A percentile compares a stretch with the other conserved stretches of the same genome.
These are phyloP conservation scores for Euphrasia confusa DNA, from an alignment of 257 asterid genomes.

Conservation along the genomic window DNA sequence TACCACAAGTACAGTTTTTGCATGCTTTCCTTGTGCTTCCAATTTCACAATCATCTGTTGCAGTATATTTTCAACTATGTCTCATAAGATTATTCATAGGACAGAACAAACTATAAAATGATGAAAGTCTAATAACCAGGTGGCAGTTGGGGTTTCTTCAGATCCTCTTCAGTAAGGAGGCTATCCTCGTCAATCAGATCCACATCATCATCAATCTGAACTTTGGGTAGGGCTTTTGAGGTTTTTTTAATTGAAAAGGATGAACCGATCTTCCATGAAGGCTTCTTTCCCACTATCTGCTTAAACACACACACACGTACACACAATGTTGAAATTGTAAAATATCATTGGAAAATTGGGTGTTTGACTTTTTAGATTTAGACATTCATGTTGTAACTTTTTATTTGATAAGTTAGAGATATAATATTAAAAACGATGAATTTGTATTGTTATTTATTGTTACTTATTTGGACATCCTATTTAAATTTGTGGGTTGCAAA, in stretches of 20 bases:
- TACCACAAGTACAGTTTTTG: conserved; percentile 87
- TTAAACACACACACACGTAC: conserved; percentile 3
- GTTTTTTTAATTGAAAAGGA: conserved; percentile 69
- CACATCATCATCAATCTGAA: conserved; percentile 68
- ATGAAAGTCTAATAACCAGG: conserved; percentile 40
- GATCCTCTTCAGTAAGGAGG: conserved; percentile 86
- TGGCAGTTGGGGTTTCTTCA: conserved; percentile 78
- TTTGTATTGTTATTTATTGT: too few relatives aligned
- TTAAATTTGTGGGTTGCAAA: too few relatives aligned
- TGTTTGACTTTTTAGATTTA: too few relatives aligned
- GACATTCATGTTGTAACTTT: too few relatives aligned
- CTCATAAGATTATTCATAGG: conserved; percentile 3
- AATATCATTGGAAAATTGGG: conserved; percentile 1
- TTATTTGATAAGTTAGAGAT: too few relatives aligned
- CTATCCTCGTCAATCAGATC: conserved; percentile 96
- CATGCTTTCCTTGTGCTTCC: conserved; percentile 87
- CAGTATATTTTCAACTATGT: conserved; percentile 14
- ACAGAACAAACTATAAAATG: conserved; percentile 14
- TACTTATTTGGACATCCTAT: too few relatives aligned
- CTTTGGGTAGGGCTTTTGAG: conserved; percentile 46
- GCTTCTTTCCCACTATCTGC: conserved; percentile 70
- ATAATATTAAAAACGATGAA: too few relatives aligned
- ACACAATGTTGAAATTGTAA: background rate
- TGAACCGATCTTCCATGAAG: conserved; percentile 92
- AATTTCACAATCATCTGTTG: conserved; percentile 77